phyloP scores from a whole-genome alignment of 768 basidiomycete species.

The Russula olivacea region DNA sequence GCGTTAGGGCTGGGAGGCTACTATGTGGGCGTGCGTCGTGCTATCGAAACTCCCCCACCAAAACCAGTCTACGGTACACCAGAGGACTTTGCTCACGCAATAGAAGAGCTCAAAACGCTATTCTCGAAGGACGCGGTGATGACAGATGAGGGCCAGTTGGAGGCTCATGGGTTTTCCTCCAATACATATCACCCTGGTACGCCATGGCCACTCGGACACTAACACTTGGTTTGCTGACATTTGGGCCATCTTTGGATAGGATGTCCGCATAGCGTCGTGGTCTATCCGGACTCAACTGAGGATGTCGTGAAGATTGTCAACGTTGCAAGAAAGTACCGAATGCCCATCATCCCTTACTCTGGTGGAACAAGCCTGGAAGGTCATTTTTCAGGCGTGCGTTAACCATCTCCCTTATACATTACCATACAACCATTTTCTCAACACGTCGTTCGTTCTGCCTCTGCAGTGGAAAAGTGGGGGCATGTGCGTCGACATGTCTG shows the following conservation, averaged over 20 bases:
- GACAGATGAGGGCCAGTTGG: slow-evolving; percentile 26
- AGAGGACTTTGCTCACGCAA: slow-evolving; percentile 29
- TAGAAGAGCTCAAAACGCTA: slow-evolving; percentile 27
- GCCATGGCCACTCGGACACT: neutral
- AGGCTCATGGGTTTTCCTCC: slow-evolving; percentile 29
- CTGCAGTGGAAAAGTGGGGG: slow-evolving; percentile 40
- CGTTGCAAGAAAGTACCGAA: slow-evolving; percentile 63
- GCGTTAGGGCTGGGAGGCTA: slow-evolving; percentile 16
- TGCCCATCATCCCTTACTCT: slow-evolving; percentile 74
- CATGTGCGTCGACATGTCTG: slow-evolving; percentile 73
- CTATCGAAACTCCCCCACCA: neutral
- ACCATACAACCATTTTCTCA: neutral
- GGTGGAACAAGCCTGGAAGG: slow-evolving; percentile 84
- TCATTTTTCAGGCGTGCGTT: slow-evolving; percentile 57
- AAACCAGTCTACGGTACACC: slow-evolving; percentile 27
- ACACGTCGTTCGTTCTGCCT: neutral
- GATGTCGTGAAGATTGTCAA: slow-evolving; percentile 78
- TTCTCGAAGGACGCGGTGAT: slow-evolving; percentile 20
- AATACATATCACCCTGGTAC: slow-evolving; percentile 27
- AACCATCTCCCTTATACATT: neutral
- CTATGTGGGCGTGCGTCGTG: slow-evolving; percentile 10
- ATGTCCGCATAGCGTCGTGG: slow-evolving; percentile 50
- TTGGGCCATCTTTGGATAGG: slow-evolving; percentile 28
- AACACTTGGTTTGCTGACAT: neutral
- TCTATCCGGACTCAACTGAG: slow-evolving; percentile 63